phyloP scores from a whole-genome alignment of 148 eudicot species.

The Chenopodium formosanum region DNA sequence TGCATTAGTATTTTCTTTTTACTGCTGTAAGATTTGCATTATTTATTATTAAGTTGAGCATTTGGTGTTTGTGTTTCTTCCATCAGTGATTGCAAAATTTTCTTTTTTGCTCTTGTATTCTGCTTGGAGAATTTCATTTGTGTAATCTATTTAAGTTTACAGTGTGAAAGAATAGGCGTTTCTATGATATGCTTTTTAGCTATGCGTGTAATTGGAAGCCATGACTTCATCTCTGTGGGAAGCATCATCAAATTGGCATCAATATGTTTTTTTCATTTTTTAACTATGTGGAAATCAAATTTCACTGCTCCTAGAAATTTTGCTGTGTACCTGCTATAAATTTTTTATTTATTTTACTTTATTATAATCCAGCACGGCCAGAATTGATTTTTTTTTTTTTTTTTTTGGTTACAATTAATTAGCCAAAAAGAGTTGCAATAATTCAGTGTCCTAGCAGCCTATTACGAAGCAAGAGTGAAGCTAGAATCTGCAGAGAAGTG shows the following conservation, averaged over 20 bases:
- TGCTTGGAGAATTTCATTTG: not conserved
- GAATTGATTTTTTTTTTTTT: not conserved
- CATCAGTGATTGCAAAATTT: not conserved
- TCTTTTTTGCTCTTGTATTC: not conserved
- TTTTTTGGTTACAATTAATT: too few species aligned
- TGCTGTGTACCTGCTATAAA: not conserved
- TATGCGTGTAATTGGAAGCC: not conserved
- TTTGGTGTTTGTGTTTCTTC: not conserved
- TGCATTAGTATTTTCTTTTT: not conserved
- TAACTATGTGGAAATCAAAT: not conserved
- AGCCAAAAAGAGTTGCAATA: not conserved
- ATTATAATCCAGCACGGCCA: not conserved
- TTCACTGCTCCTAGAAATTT: not conserved
- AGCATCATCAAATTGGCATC: not conserved
- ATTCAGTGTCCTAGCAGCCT: not conserved
- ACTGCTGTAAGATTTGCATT: not conserved
- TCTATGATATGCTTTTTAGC: not conserved
- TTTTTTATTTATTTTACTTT: not conserved
- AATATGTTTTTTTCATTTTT: not conserved
- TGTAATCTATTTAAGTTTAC: not conserved
- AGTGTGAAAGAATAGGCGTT: not conserved
- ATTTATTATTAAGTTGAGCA: not conserved
- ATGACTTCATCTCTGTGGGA: not conserved
- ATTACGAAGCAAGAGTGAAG: not conserved
- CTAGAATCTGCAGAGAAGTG: not conserved